Base-by-base conservation (phyloP, 2,329 filamentous ascomycete genomes). In the Fusarium zealandicum region DNA sequence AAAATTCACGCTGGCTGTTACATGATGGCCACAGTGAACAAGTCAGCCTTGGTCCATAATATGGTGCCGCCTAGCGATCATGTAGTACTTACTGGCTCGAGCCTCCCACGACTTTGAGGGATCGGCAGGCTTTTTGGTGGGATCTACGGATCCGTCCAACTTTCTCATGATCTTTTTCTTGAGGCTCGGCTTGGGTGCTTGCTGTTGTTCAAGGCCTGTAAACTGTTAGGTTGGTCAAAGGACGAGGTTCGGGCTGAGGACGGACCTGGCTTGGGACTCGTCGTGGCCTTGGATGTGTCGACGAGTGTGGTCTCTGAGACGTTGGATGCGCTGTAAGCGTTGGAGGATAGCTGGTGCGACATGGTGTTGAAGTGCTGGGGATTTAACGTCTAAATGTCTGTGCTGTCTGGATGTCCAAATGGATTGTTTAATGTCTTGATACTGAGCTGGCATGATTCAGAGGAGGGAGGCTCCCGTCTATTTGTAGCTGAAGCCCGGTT, bases 91-190 rank as follows among this genome's bases (percentile, higher is more conserved):
- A 68, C 65, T 51, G 37, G 59, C 57, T 44, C 65, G 65, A 6
- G 65, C 65, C 25, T 68, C 65, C 65, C 65, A 68, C 6, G 62
- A 65, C 57, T 67, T 66, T 36, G 48, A 54, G 4, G 63, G 61
- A 9, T 68, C 61, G 12, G 47, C 59, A 4, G 48, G 56, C 45
- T 51, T 64, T 43, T 63, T 61, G 27, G 56, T 45, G 14, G 65
- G 65, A 32, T 67, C 63, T 17, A 60, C 47, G 3, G 63, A 63
- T 4, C 56, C 49, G 12, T 39, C 43, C 5, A 68, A 50, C 50
- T 65, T 68, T 27, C 47, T 46, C 55, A 64, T 58, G 49, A 68
- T 44, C 63, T 58, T 68, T 2, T 59, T 40, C 44, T 64, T 67
- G 27, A 68, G 52, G 8, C 51, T 60, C 18, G 45, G 47, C 32